Evolutionary conservation across 371 early-diverging fungal species (phyloP), one percentile per base, ranked within the genome.

Genomic region (Mortierella polycephala): DNA sequence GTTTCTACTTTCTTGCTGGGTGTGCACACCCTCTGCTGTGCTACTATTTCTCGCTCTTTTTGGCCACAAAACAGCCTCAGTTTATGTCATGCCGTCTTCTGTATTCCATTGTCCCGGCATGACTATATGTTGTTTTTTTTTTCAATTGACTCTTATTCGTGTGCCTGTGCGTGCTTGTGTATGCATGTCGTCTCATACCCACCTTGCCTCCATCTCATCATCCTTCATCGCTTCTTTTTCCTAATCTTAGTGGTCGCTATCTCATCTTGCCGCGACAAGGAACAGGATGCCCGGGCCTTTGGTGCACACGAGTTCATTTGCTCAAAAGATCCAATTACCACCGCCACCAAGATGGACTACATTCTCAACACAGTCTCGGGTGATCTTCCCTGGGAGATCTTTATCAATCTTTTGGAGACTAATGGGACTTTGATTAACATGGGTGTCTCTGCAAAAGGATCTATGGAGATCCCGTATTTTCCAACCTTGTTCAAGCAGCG

Each of bases 301-400:
- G 95, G 93, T 39, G 94, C 92, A 0, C 82, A 87, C 39, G 81
- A 84, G 23, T 83, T 85, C 41, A 84, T 88, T 67, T 74, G 77
- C 55, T 82, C 83, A 12, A 74, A 69, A 52, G 83, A 88, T 13
- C 71, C 80, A 1, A 84, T 82, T 7, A 73, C 59, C 2, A 53
- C 69, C 9, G 59, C 76, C 8, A 67, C 71, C 52, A 83, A 85
- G 69, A 83, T 83, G 60, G 89, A 88, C 57, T 49, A 83, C 18
- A 86, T 87, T 30, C 62, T 88, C 11, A 82, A 84, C 69, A 88
- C 89, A 0, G 83, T 81, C 42, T 77, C 81, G 13, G 80, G 73
- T n/a, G 79, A 82, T 20, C 41, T 85, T 10, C 81, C 85, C 18
- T 89, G 83, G 77, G 85, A 85, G 46, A 12, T 56, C 3, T 85